Base-by-base conservation (phyloP, 2,329 filamentous ascomycete species). In the Amauroascus niger region DNA sequence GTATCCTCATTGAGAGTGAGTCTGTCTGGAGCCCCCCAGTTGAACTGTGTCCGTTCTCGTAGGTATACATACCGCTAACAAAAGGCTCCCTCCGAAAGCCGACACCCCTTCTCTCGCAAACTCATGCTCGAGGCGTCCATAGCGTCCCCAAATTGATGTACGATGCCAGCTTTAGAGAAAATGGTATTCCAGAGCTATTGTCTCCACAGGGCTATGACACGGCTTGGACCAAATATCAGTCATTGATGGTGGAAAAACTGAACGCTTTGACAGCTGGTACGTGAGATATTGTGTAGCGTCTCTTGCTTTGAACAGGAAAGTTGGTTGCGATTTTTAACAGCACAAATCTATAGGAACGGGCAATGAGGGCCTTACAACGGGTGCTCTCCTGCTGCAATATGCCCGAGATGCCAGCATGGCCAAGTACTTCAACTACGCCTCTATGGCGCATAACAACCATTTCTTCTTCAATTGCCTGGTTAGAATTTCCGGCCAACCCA, bases 391-490 rank as follows among this genome's bases (percentile, higher is more conserved):
- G 65, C 76, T 91, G 64, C 76, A 81, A 64, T 84, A 84, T 55
- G 87, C 91, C 56, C 88, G 89, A 69, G 81, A 93, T 64, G 85
- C 91, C 43, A 77, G 78, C 61, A 77, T 80, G 58, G 93, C 93
- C 40, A 78, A 84, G 62, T 76, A 85, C 67, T 98, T 98, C 82
- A 98, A 97, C 79, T 82, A 94, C 69, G 93, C 93, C 69, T 95
- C 88, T 63, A 95, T 95, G 87, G 87, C 88, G 53, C 86, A 87
- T 78, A 97, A 97, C 80, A 96, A 83, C 70, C 79, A 83, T 68
- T 74, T 75, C 59, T 76, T 74, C 66, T 76, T 75, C 66, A 72
- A 72, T 58, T 69, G 68, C 60, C 62, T 76, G 61, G 70, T 72
- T 22, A 65, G 70, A 55, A n/a, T 13, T 32, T 60, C 18, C 30